These are phyloP conservation scores for Microcyclosporella mali DNA, from an alignment of 2,329 filamentous ascomycete species.

Conservation along the genomic window DNA sequence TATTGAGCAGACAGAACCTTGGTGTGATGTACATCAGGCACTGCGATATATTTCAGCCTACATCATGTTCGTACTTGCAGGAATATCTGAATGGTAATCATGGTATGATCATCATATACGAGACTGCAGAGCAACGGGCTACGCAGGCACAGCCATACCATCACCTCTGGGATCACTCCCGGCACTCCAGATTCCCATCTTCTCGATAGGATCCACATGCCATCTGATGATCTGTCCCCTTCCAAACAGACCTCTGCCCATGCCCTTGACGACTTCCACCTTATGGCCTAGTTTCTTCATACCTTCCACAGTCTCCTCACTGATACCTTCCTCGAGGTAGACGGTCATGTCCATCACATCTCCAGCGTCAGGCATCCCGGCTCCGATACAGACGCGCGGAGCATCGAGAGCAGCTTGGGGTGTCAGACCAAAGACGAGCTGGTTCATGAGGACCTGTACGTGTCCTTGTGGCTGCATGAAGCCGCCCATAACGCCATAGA, in stretches of 20 bases:
- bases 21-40: no score
- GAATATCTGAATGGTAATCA: no score
- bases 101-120: no score
- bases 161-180: conserved; percentile 87
- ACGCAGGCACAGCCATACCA: conserved; percentile 58
- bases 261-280: conserved; percentile 61
- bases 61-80: no score
- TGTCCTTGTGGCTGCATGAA: conserved; percentile 99
- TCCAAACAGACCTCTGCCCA: conserved; percentile 66
- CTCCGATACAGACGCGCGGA: conserved; percentile 80
- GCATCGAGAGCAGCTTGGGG: conserved; percentile 88
- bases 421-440: conserved; percentile 72
- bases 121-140: no score
- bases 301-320: conserved; percentile 59
- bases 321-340: conserved; percentile 77
- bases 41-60: no score
- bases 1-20: no score
- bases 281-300: conserved; percentile 66
- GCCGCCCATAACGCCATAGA: conserved; percentile 95
- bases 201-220: conserved; percentile 61
- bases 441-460: conserved; percentile 85
- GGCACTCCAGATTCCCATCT: conserved; percentile 70
- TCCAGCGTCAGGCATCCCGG: conserved; percentile 59
- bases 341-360: conserved; percentile 59
- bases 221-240: conserved; percentile 79